Evolutionary conservation across 2,329 filamentous ascomycete genomes (phyloP).

Genomic region (Daldinia sp.): DNA sequence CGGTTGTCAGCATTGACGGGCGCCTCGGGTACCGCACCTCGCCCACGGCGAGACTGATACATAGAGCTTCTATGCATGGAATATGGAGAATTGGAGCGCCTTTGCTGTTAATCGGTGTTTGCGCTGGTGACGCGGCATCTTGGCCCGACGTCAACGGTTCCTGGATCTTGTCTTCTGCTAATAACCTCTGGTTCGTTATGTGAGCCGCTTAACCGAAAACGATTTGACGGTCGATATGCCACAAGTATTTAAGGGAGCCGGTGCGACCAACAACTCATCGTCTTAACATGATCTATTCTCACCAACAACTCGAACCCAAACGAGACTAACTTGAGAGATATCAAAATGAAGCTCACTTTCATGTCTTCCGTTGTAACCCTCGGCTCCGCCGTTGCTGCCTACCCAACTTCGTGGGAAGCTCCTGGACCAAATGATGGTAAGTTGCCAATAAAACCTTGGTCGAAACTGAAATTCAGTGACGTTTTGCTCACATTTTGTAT

Average conservation of each 20-base stretch:
- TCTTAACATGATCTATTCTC: too few species aligned
- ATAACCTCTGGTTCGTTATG: not conserved
- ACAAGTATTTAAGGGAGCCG: constrained; percentile 13
- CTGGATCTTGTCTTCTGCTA: too few species aligned
- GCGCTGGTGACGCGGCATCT: too few species aligned
- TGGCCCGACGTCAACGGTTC: too few species aligned
- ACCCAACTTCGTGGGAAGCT: constrained; percentile 16
- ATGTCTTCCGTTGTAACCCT: constrained; percentile 18
- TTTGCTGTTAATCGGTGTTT: too few species aligned
- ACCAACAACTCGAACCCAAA: not conserved
- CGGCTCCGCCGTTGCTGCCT: constrained; percentile 15
- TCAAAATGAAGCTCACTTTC: constrained; percentile 31
- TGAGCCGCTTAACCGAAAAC: too few species aligned
- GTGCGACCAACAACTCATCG: not conserved
- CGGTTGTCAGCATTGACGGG: too few species aligned
- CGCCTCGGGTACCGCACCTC: too few species aligned
- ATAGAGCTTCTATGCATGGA: too few species aligned
- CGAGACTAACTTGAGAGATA: not conserved
- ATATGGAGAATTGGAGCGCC: too few species aligned
- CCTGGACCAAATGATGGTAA: constrained; percentile 35
- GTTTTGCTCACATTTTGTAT: constrained; percentile 16
- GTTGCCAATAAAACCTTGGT: not conserved
- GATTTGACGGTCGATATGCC: not conserved
- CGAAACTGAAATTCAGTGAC: not conserved
- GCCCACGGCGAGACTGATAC: too few species aligned